Evolutionary conservation across 805 yeast genomes (phyloP), one percentile per base, ranked within the genome.

Genomic region (Metschnikowia santaceciliae): DNA sequence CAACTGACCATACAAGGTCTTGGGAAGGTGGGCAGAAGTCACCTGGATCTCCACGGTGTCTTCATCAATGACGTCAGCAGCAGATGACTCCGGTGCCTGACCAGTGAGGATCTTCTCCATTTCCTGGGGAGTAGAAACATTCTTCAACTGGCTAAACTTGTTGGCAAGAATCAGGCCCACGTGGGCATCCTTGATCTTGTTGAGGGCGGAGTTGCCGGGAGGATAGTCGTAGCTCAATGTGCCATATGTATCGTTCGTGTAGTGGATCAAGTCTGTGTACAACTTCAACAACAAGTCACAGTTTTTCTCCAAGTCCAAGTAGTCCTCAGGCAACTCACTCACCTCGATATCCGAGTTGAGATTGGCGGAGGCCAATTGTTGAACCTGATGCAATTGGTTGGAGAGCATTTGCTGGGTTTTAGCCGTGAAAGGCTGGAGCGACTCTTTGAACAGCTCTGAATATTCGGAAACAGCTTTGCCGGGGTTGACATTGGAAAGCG

Each of bases 161-260:
- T 71, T 79, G 39, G 76, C 74, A 43, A 84, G 64, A 4, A 82
- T 68, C 58, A 80, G 79, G 35, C 85, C 81, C 61, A 85, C 81
- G 58, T 86, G 73, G 42, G 87, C 81, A 58, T 88, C 92, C 54
- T 78, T 77, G 55, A 87, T 67, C 64, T 85, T 85, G 60, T 59
- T 60, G 46, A 74, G 54, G 3, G 77, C 70, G 23, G 69, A 65
- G 66, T 71, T 73, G 6, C 75, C 77, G 48, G 94, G 92, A 23
- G 96, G 96, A 61, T 86, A 87, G 65, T 88, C 96, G 64, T 88
- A 88, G 45, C 87, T 80, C 58, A 85, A 86, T 54, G 85, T 81
- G 61, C 80, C 89, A 62, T 81, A 88, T 39, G 90, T 88, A 46
- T 72, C 75, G 53, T 66, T 63, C 55, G 72, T 69, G 60, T 65